Evolutionary conservation across 805 yeast species (phyloP), one percentile per base, ranked within the genome.

Genomic region (Pichia nakasei): DNA sequence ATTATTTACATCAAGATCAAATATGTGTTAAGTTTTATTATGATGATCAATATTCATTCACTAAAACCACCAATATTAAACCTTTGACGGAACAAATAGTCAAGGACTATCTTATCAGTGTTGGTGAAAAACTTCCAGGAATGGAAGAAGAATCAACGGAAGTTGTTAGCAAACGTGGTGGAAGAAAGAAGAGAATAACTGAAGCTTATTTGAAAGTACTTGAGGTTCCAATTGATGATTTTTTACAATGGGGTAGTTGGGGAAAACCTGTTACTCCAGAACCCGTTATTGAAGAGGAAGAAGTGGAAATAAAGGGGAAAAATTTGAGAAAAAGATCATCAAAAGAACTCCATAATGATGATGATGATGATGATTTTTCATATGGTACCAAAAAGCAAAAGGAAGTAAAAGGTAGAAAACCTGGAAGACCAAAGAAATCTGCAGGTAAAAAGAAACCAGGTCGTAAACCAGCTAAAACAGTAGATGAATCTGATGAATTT

Each of bases 21-120:
- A 38, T 58, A 3, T 84, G 63, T 52, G 87, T 83, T 15, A 69
- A 84, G 46, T 82, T 83, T 58, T 78, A 82, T 57, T 75, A 76
- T 53, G 91, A 83, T 57, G 84, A 79, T 55, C 80, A 82, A 15
- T 82, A 78, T 54, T 76, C 77, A 52, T 82, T 89, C 89, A 76
- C 78, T 34, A 65, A 71, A 22, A 53, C 60, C 5, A 57, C 63
- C 27, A 88, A 82, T 48, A 54, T 83, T 32, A 70, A 73, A 49
- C 53, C 60, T 2, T 64, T 83, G 42, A 50, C 65, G 2, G 49
- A 48, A 2, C 75, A 68, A 3, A 64, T 57, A 6, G 77, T 80
- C 38, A 61, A 65, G 18, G 51, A 45, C 17, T 58, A 48, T 39
- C 39, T 61, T 15, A 44, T 56, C 4, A 49, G 53, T 34, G 56